Base-by-base conservation (phyloP, 2,329 filamentous ascomycete species). In the Aureobasidium sp. region DNA sequence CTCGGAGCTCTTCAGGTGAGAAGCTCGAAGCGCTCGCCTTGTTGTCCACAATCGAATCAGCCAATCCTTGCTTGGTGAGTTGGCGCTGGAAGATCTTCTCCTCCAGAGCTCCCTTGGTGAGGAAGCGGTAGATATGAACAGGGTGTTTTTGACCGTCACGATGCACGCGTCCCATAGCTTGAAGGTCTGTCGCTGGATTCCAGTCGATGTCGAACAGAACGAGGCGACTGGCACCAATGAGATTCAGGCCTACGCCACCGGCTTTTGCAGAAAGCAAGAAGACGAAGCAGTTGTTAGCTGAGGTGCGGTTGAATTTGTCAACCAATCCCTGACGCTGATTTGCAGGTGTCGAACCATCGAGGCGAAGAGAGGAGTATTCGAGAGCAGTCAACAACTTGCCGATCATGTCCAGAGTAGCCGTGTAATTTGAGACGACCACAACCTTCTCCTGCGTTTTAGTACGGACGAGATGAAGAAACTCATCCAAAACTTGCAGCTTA, bases 1-100 rank as follows among this genome's bases (percentile, higher is more conserved):
- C 86, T 57, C 81, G 78, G 30, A 90, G 73, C 66, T 90, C 87
- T 50, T 87, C 83, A 5, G 77, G 76, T 0, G 85, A 86, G 69
- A 90, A 90, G 37, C 82, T 83, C 10, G 81, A 78, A 29, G 80
- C 81, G 37, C 76, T 78, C 37, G 79, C 78, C 69, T 87, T 88
- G 63, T 84, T 81, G 65, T 90, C 86, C 68, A 90, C 86, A 34
- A 90, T 85, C 59, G 84, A 86, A 68, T 89, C 86, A 2, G 87
- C 86, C 2, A 90, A 76, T 2, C 86, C 86, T 66, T 84, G 81
- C 71, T 90, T 90, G 58, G 84, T 88, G 41, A 89, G 77, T 69
- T 90, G 87, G 9, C 87, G 78, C 70, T 90, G 87, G 74, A 84
- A 90, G 62, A 90, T 90, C 73, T 88, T 89, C 73, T 90, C 87